Percentiles rank a stretch among this genome's conserved stretches.
phyloP scores from a whole-genome alignment of 768 basidiomycete genomes.

The Tubosaeta sp. region DNA sequence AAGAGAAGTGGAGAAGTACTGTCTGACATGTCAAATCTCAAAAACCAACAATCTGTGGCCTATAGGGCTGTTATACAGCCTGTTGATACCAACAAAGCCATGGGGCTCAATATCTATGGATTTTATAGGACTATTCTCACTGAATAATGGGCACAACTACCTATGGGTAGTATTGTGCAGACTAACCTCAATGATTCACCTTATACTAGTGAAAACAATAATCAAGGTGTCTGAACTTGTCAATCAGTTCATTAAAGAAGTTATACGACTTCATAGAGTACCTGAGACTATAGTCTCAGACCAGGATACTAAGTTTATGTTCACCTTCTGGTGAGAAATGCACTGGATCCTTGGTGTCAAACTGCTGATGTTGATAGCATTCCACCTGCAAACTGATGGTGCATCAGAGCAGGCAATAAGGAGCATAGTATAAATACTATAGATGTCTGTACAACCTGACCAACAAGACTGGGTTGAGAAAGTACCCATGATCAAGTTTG shows the following conservation, averaged over 20 bases:
- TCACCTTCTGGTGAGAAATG: constrained; percentile 18
- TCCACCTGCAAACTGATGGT: constrained; percentile 4
- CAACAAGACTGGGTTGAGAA: constrained; percentile 22
- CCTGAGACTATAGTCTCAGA: constrained; percentile 27
- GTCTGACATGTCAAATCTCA: constrained; percentile 7
- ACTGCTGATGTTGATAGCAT: constrained; percentile 10
- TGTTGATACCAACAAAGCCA: constrained; percentile 1
- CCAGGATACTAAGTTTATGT: constrained; percentile 29
- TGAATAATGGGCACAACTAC: constrained; percentile 17
- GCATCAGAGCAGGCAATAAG: constrained; percentile 15
- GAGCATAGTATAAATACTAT: constrained; percentile 10
- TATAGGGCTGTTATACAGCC: background rate
- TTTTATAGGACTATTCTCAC: constrained; percentile 17
- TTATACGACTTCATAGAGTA: constrained; percentile 29
- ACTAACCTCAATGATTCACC: constrained; percentile 24
- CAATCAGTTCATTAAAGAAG: constrained; percentile 15
- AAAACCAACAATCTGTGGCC: constrained; percentile 15
- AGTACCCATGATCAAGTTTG: too few species aligned
- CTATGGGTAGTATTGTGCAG: constrained; percentile 23
- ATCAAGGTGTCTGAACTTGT: background rate
- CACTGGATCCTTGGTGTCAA: constrained; percentile 9
- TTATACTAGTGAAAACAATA: constrained; percentile 16
- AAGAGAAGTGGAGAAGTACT: constrained; percentile 26
- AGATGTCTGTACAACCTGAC: background rate
- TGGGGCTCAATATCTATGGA: constrained; percentile 19